A percentile compares a stretch with the other conserved stretches of the same genome.
Conservation (phyloP, 345 rosid species). For the Populus alba region DNA sequence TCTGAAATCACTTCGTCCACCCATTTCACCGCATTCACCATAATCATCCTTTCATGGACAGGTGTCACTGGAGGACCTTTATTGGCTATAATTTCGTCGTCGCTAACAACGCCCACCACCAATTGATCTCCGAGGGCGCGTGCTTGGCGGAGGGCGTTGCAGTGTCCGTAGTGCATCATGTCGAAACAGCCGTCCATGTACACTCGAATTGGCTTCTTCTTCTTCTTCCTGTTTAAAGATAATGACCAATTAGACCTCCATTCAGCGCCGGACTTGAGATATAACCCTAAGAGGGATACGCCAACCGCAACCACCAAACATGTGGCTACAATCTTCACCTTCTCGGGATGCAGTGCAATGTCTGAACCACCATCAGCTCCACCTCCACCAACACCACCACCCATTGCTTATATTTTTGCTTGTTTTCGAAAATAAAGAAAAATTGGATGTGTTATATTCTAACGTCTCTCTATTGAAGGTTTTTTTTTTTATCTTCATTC, state of each 20-base stretch:
- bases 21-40: conserved; percentile 78
- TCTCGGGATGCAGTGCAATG: neutral
- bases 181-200: conserved; percentile 88
- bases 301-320: conserved; percentile 13
- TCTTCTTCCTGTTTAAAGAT: conserved; percentile 10
- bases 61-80: conserved; percentile 81
- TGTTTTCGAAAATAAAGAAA: neutral
- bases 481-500: neutral
- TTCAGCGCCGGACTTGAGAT: conserved; percentile 9
- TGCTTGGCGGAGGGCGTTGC: conserved; percentile 80
- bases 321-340: neutral
- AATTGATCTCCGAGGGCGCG: conserved; percentile 62
- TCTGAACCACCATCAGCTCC: neutral
- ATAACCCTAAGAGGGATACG: conserved; percentile 16
- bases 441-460: neutral
- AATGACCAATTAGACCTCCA: neutral
- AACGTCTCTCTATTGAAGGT: neutral
- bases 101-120: conserved; percentile 79
- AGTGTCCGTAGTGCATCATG: conserved; percentile 85
- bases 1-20: conserved; percentile 71
- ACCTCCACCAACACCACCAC: neutral
- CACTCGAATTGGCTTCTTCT: conserved; percentile 55
- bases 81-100: conserved; percentile 61
- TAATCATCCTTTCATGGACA: conserved; percentile 60
- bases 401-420: neutral